A percentile compares a stretch with the other conserved stretches of the same genome.
Evolutionary conservation across 1,139 yeast genomes (phyloP).

Genomic region (Suhomyces maxii): DNA sequence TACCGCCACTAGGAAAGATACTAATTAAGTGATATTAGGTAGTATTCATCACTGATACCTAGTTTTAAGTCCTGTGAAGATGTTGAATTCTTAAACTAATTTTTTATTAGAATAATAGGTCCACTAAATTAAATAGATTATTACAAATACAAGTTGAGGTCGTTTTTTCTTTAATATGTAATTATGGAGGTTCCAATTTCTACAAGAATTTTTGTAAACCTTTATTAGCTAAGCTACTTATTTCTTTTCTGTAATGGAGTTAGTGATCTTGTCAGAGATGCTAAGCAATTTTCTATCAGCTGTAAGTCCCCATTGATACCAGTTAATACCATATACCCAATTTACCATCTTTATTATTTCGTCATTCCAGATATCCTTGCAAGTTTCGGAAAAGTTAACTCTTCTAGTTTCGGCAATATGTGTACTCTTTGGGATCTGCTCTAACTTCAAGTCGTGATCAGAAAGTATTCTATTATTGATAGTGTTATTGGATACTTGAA

Average conservation of each 20-base stretch:
- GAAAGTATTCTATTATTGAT: slow-evolving; percentile 52
- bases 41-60: too few species aligned
- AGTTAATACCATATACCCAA: slow-evolving; percentile 59
- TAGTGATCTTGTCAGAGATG: slow-evolving; percentile 34
- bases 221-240: not conserved
- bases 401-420: slow-evolving; percentile 30
- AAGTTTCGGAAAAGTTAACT: slow-evolving; percentile 52
- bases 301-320: slow-evolving; percentile 45
- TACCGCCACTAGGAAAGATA: not conserved
- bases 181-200: not conserved
- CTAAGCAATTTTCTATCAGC: slow-evolving; percentile 36
- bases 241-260: slow-evolving; percentile 24
- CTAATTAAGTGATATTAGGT: too few species aligned
- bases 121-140: too few species aligned
- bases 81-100: too few species aligned
- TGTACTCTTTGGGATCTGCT: slow-evolving; percentile 42
- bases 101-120: too few species aligned
- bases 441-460: slow-evolving; percentile 35
- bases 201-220: not conserved
- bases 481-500: slow-evolving; percentile 48
- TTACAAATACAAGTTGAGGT: too few species aligned
- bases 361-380: slow-evolving; percentile 81
- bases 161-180: too few species aligned
- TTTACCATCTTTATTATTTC: slow-evolving; percentile 68
- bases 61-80: too few species aligned